Base-by-base conservation (phyloP, 2,329 filamentous ascomycete genomes). In the Xylaria digitata region DNA sequence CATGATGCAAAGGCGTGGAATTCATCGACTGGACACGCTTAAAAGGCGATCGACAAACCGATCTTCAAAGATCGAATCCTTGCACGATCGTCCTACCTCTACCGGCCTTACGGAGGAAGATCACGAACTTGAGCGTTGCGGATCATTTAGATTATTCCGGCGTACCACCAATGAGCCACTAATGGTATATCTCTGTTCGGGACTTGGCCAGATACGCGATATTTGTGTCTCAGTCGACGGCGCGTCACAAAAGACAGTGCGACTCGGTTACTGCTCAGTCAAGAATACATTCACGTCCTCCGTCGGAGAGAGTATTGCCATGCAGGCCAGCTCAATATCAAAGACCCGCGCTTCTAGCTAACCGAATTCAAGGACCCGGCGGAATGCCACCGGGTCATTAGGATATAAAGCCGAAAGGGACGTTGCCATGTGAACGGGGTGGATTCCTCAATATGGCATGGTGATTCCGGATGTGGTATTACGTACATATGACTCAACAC, bases 21-120 rank as follows among this genome's bases (percentile, higher is more conserved):
- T 58, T 52, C 26, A 42, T 34, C 53, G 40, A 68, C 40, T 70
- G 67, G 67, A 40, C 37, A 67, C 61, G 65, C 61, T 70, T 65
- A 61, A 26, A 45, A 40, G 30, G 21, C 26, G 67, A 69, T 69
- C 67, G 61, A 45, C 67, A 56, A 43, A 60, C 61, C 32, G 49
- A 58, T 45, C 40, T 53, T 58, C 48, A 26, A 59, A 37, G 37
- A 62, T 53, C 32, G 32, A 46, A 55, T 49, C 21, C 43, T 23
- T 45, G 46, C 55, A 50, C 42, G 55, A 50, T 54, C 40, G 34
- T 42, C 43, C 57, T 21, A 26, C 53, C 52, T 54, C 49, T 52
- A 26, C 48, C 52, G 52, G 43, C 6, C 21, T 26, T 54, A 32
- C 9, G 58, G 43, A 58, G 52, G 65, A 55, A 19, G 48, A 61